Percentiles rank a stretch among this genome's conserved stretches.
Conservation (phyloP, 495 filamentous ascomycete species). For the Aspergillus conjunctus region DNA sequence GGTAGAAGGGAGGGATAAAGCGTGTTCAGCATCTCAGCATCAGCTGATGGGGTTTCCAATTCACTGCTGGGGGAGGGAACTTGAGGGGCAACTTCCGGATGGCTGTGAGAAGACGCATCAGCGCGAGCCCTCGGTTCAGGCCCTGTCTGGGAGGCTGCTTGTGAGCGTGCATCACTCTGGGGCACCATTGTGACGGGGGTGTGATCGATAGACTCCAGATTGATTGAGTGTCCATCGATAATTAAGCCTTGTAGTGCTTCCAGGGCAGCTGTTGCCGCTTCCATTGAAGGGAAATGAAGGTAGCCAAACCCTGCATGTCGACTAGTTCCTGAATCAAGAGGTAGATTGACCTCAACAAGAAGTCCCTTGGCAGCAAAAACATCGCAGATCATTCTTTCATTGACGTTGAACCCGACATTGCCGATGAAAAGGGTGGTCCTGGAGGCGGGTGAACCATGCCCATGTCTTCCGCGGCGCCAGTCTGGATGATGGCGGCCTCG, state of each 20-base stretch:
- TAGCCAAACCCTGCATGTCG: slow-evolving; percentile 93
- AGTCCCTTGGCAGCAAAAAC: slow-evolving; percentile 74
- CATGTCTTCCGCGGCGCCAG: background rate
- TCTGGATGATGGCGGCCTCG: background rate
- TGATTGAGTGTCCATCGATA: slow-evolving; percentile 78
- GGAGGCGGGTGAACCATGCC: slow-evolving; percentile 3
- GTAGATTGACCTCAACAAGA: slow-evolving; percentile 76
- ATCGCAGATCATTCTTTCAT: slow-evolving; percentile 68
- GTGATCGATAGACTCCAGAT: slow-evolving; percentile 77
- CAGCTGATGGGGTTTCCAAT: slow-evolving; percentile 9
- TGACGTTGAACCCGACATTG: slow-evolving; percentile 83
- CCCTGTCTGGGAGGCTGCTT: background rate
- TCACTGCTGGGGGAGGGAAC: background rate
- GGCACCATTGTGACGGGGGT: slow-evolving; percentile 25
- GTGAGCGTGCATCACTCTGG: background rate
- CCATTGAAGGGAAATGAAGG: slow-evolving; percentile 71
- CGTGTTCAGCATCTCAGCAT: slow-evolving; percentile 29
- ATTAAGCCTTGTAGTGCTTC: slow-evolving; percentile 71
- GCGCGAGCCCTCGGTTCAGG: slow-evolving; percentile 1
- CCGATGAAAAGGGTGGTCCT: slow-evolving; percentile 70
- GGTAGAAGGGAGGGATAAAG: slow-evolving; percentile 38
- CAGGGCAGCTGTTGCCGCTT: slow-evolving; percentile 77
- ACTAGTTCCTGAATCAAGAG: slow-evolving; percentile 79
- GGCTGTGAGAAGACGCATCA: slow-evolving; percentile 10
- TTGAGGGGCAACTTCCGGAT: background rate